Conservation (phyloP, 352 stramenopile genomes). For the Thraustotheca clavata region DNA sequence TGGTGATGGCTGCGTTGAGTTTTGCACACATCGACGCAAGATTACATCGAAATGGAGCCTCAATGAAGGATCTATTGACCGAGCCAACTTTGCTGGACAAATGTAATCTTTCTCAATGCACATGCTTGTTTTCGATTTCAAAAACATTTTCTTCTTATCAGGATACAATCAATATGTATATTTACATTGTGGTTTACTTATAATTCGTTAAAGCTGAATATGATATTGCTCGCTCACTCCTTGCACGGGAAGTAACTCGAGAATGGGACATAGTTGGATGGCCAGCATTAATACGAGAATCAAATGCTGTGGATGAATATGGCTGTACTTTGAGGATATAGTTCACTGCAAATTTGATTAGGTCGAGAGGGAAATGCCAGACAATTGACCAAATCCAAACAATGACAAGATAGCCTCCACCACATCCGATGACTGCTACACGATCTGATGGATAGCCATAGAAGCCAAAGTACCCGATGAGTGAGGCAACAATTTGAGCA, state of each 20-base stretch:
- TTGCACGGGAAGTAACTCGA: constrained; percentile 47
- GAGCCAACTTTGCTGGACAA: constrained; percentile 53
- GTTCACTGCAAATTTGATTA: constrained; percentile 67
- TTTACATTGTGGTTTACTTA: too few relatives aligned
- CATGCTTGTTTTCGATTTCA: background rate
- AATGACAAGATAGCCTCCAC: constrained; percentile 51
- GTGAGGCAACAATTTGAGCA: constrained; percentile 51
- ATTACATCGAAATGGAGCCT: constrained; percentile 92
- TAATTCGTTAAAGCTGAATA: too few relatives aligned
- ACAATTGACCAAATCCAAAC: constrained; percentile 59
- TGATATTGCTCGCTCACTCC: constrained; percentile 49
- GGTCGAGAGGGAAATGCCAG: constrained; percentile 64
- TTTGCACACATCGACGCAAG: constrained; percentile 97
- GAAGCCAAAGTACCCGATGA: constrained; percentile 60
- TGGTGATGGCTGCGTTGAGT: constrained; percentile 94
- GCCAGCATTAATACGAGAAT: constrained; percentile 62
- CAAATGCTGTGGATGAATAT: constrained; percentile 57
- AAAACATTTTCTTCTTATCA: background rate
- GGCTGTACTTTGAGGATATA: constrained; percentile 51
- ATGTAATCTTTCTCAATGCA: constrained; percentile 37
- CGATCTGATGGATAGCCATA: constrained; percentile 53
- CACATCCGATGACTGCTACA: constrained; percentile 54
- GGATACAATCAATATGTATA: background rate
- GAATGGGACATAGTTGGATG: constrained; percentile 58
- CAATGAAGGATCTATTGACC: constrained; percentile 26